Base-by-base conservation (phyloP, 495 filamentous ascomycete species). In the Rostrohypoxylon terebratum region DNA sequence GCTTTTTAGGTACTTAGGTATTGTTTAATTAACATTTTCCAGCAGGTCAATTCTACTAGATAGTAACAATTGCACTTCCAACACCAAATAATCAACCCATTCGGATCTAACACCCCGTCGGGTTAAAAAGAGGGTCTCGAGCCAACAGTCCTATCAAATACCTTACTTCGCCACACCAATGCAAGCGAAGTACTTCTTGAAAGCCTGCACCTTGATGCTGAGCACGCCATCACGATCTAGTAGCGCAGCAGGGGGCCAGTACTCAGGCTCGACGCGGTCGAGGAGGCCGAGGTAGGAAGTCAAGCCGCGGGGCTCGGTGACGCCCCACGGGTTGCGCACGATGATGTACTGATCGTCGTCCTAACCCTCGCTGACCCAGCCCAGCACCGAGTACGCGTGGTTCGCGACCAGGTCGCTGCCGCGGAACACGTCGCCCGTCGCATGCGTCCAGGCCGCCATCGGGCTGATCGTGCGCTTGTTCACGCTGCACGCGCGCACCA, bases 291-390 rank as follows among this genome's bases (percentile, higher is more conserved):
- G 72, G 54, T 77, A 78, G 47, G 59, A 73, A 7, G 75, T 79
- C 14, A 76, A 45, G 40, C 75, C 79, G 20, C 72, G 63, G 16
- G 75, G 73, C 71, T 79, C 78, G 9, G 78, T 77, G 20, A 78
- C 70, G 34, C 80, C 78, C 80, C 80, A 81, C 14, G 78, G 80
- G 73, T 81, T 80, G 21, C 80, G 73, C 20, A 81, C 61, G 58
- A 81, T 72, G 48, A 81, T 68, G 72, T 80, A 81, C 69, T 80
- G 77, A 60, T 72, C 73, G 2, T 78, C 73, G 33, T 76, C 73
- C 66, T 77, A 76, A 66, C 76, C 74, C 57, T 71, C 72, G 68
- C 61, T 75, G 14, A 79, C 75, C 80, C 78, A 81, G 7, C 78
- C 80, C 16, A 81, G 75, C 23, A 81, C 74, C 5, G 76, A 74